Evolutionary conservation across 2,329 filamentous ascomycete species (phyloP), one percentile per base, ranked within the genome.

Genomic region (Arthrobotrys iridis): DNA sequence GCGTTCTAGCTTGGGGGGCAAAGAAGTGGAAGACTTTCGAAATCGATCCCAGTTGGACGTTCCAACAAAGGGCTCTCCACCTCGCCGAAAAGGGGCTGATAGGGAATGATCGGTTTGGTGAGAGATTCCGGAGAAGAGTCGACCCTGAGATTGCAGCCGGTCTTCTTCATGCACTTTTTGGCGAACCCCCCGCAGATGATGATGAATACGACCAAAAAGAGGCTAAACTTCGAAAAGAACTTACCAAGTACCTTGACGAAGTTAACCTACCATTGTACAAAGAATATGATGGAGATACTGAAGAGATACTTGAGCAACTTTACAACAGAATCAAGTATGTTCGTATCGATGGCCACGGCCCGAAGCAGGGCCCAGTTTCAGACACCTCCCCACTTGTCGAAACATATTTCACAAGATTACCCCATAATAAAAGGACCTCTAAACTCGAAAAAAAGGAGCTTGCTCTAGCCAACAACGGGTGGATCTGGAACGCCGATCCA

Each of bases 401-500:
- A 84, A 87, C 91, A 0, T 99, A 99, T 84, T 99, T 99, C 82
- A 98, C 95, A 0, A 89, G 94, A 26, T 85, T 99, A 41, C 92
- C 93, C 0, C 81, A 87, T 28, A 97, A 96, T 79, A 88, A 91
- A 8, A 88, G 86, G 8, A 97, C 95, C 0, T 86, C 88, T 76
- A 89, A 92, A 80, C 90, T 96, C 80, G 89, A 89, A 68, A 86
- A 89, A 0, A 90, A 90, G 68, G 90, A 93, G 45, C 86, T 96
- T 48, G 92, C 92, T 1, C 84, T 99, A 59, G 93, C 90, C 41
- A 98, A 98, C 83, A 99, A 99, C 80, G 95, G 95, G 45, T 99
- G 95, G 95, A 93, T 99, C 6, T 99, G 95, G 95, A 94, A 92
- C 71, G 94, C 94, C 4, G 96, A 98, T 83, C 94, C 95, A 0